Base-by-base conservation (phyloP, 345 rosid species). In the Melaleuca quinquenervia region DNA sequence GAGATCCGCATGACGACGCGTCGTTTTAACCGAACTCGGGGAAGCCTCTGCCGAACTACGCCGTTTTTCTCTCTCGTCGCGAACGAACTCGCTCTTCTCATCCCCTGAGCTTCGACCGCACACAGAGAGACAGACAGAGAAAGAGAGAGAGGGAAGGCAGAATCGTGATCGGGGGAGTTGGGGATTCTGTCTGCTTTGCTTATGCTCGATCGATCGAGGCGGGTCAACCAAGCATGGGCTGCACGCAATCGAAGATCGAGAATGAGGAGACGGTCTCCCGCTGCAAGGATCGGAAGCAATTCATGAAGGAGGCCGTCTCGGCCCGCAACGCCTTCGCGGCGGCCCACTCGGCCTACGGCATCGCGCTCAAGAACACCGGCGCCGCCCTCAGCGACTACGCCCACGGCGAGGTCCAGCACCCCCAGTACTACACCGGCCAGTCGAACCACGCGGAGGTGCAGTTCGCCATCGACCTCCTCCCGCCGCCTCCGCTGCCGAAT, bases 281-380 rank as follows among this genome's bases (percentile, higher is more conserved):
- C 13, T 97, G 99, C 92, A 96, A 93, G 89, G 94, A 92, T 0
- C 93, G 99, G 29, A 96, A 93, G 89, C 89, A 75, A 50, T 55
- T 86, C 87, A 94, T 97, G 98, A 96, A 91, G 88, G 95, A 94
- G 0, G 98, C 98, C 6, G 96, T 96, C 52, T 84, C 91, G 0
- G 85, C 88, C 22, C 95, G 99, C 41, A 97, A 97, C 91, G 98
- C 99, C 86, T 97, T 97, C 90, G 98, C 99, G 84, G 98, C 99
- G n/a, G 96, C 99, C 2, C 98, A 97, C 93, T 91, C 94, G 13
- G 92, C 96, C 90, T 95, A 94, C 91, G 90, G 94, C 50, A 91
- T 96, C 91, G 88, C 96, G 56, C 92, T 97, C 24, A 95, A 94
- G 89, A 94, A 95, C 93, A 93, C 98, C 86, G 99, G 98, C 85